These are phyloP conservation scores for Piloderma croceum DNA, from an alignment of 768 basidiomycete species.

Conservation along the genomic window DNA sequence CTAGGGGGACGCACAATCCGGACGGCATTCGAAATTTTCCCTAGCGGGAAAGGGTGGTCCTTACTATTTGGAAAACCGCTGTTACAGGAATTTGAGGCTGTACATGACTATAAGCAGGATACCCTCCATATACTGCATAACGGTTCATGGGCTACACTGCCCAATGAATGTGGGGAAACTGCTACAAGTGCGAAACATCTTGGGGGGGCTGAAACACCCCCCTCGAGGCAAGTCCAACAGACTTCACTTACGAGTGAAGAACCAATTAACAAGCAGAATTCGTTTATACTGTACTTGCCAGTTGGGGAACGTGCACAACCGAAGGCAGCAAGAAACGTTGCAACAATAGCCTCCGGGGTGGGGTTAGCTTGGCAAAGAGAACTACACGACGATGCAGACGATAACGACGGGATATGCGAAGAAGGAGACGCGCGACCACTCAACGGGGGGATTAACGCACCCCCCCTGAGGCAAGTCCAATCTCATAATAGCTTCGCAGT, in stretches of 20 bases:
- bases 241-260: not conserved
- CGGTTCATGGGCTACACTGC: no score
- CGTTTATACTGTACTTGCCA: no score
- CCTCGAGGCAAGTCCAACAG: not conserved
- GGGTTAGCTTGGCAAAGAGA: not conserved
- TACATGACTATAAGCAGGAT: conserved; percentile 13
- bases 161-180: no score
- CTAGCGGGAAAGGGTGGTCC: conserved; percentile 1
- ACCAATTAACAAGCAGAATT: conserved; percentile 3
- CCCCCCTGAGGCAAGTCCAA: conserved; percentile 2
- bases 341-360: not conserved
- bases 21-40: conserved; percentile 3
- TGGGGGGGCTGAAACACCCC: not conserved
- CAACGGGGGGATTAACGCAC: not conserved
- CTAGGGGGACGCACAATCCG: not conserved
- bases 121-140: conserved; percentile 6
- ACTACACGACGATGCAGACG: not conserved
- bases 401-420: not conserved
- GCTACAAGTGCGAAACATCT: no score
- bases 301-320: conserved; percentile 1
- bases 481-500: no score
- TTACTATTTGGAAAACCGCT: conserved; percentile 7
- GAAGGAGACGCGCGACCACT: not conserved
- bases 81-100: conserved; percentile 3
- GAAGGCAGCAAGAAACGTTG: not conserved